Conservation (phyloP, 2,329 filamentous ascomycete species). For the Lasiodiplodia gonubiensis region DNA sequence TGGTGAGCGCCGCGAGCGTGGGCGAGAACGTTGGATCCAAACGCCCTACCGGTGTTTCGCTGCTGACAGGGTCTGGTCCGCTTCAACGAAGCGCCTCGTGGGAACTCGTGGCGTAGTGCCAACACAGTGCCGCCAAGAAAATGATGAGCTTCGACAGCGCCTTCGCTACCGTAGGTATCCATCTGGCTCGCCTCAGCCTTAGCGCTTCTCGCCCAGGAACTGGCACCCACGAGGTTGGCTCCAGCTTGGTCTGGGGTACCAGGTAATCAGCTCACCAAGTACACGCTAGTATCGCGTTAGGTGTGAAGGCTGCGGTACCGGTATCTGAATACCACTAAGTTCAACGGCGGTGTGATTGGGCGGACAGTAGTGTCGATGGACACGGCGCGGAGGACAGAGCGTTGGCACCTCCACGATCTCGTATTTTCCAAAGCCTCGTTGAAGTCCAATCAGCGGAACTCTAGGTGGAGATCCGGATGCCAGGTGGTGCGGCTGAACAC, state of each 20-base stretch:
- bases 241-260: neutral
- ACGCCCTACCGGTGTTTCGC: neutral
- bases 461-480: neutral
- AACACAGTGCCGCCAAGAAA: neutral
- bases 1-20: neutral
- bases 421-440: neutral
- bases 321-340: neutral
- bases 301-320: neutral
- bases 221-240: neutral
- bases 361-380: neutral
- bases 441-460: neutral
- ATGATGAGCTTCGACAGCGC: neutral
- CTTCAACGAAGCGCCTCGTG: neutral
- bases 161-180: neutral
- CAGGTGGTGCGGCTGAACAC: constrained; percentile 6
- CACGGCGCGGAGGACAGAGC: neutral
- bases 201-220: neutral
- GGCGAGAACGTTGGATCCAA: neutral
- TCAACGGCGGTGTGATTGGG: neutral
- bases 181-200: neutral
- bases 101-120: neutral
- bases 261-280: neutral
- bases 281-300: neutral
- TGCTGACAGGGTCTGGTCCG: neutral
- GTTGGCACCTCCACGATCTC: neutral